Evolutionary conservation across 108 stramenopile species (phyloP), one percentile per base, ranked within the genome.

Genomic region (Craspedostauros australis): DNA sequence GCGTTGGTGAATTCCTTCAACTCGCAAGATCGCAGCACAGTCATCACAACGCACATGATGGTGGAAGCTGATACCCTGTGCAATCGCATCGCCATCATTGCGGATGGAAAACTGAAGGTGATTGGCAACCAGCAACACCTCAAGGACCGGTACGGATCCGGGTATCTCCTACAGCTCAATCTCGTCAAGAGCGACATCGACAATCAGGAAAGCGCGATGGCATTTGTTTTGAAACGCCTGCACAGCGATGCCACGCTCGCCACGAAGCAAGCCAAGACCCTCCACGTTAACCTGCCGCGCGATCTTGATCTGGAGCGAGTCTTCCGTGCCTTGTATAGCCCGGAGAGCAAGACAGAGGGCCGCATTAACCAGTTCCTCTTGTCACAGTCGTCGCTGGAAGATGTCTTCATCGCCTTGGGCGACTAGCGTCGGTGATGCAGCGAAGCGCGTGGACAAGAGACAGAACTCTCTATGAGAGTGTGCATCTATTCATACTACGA

Each of bases 21-120:
- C 33, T 57, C 72, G 2, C 54, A 43, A 5, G 70, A 80, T 25
- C 61, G 74, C 23, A 62, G 71, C 16, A 71, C 84, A 32, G 54
- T 96, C 36, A 75, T 96, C 33, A 92, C 95, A 2, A 96, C 95
- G 11, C 95, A 96, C 58, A 91, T 88, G 77, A 94, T 96, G 92
- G 70, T 93, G 36, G 95, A 96, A 61, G 95, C 95, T 4, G 95
- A 96, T 46, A 62, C 76, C 0, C 62, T 96, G 5, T 88, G 92
- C 31, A 79, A 93, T 52, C 73, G 95, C 22, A 87, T 96, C 28
- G 93, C 88, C 25, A 92, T 96, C 46, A 74, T 96, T 50, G 71
- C 82, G 3, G 54, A 86, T 39, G 95, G 95, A 4, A 54, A 29
- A 8, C 73, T 96, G 19, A 62, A 71, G 25, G 89, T 89, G 34